Percentiles rank a stretch among this genome's conserved stretches.
These are phyloP conservation scores for Besnoitia besnoiti DNA, from an alignment of 169 alveolate species.

Conservation along the genomic window DNA sequence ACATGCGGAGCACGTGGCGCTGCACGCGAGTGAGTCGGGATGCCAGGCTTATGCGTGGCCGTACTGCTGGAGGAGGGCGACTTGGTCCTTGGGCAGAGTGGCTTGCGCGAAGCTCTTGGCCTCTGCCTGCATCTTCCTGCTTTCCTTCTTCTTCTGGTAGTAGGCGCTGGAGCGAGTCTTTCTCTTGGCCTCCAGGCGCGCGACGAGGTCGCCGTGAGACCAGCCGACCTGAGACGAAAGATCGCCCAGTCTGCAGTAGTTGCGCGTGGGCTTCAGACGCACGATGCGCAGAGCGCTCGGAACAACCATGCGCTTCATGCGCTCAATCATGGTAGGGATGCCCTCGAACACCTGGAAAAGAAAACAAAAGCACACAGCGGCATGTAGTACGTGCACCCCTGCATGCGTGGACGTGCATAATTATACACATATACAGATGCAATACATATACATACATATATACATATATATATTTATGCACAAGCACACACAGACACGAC, in stretches of 20 bases:
- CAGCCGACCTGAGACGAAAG: conserved; percentile 72
- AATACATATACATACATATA: no score
- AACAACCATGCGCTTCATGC: conserved; percentile 71
- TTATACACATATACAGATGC: background rate
- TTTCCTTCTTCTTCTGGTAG: conserved; percentile 52
- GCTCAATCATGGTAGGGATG: conserved; percentile 71
- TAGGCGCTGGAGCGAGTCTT: conserved; percentile 59
- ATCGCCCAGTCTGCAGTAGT: conserved; percentile 75
- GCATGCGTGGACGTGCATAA: background rate
- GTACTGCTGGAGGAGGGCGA: conserved; percentile 31
- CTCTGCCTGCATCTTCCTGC: conserved; percentile 25
- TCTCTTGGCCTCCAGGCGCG: conserved; percentile 70
- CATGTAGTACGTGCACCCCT: background rate
- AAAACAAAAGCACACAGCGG: background rate
- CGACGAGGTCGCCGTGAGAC: conserved; percentile 70
- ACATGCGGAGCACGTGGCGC: background rate
- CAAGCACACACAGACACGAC: background rate
- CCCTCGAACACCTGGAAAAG: conserved; percentile 64
- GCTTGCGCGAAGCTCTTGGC: conserved; percentile 44
- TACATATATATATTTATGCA: no score
- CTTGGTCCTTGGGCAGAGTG: conserved; percentile 24
- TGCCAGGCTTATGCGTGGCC: conserved; percentile 48
- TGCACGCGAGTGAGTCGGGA: background rate
- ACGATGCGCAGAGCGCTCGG: conserved; percentile 72
- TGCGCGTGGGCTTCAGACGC: conserved; percentile 74